A percentile compares a stretch with the other conserved stretches of the same genome.
phyloP scores from a whole-genome alignment of 1,284 basidiomycete genomes.

The Ceratobasidium sp. region DNA sequence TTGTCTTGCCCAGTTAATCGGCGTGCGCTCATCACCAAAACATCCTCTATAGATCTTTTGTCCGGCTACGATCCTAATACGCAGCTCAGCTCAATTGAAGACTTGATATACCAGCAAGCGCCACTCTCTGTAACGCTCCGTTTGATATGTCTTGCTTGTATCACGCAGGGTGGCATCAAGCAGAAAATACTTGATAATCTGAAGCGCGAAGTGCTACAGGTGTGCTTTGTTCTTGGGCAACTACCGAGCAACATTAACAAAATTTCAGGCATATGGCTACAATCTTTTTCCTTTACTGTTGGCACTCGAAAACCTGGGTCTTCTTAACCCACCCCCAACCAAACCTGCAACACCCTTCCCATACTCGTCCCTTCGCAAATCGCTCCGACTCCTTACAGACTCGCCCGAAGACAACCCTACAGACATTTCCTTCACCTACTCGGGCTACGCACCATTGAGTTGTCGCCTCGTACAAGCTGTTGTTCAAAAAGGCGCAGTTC shows the following conservation, averaged over 20 bases:
- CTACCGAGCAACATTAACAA: neutral
- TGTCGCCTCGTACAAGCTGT: slow-evolving; percentile 93
- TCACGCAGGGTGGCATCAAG: slow-evolving; percentile 89
- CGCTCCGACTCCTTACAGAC: slow-evolving; percentile 92
- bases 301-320: slow-evolving; percentile 77
- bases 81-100: slow-evolving; percentile 86
- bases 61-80: slow-evolving; percentile 85
- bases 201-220: slow-evolving; percentile 93
- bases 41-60: slow-evolving; percentile 75
- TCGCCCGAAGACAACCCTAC: slow-evolving; percentile 82
- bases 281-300: slow-evolving; percentile 87
- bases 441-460: slow-evolving; percentile 95
- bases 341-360: slow-evolving; percentile 61
- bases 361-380: slow-evolving; percentile 81
- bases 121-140: slow-evolving; percentile 83
- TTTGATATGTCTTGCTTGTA: slow-evolving; percentile 85
- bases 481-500: slow-evolving; percentile 87
- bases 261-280: slow-evolving; percentile 87
- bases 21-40: neutral
- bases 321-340: slow-evolving; percentile 62
- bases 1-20: slow-evolving; percentile 28
- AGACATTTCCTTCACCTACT: slow-evolving; percentile 96
- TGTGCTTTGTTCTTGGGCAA: slow-evolving; percentile 54
- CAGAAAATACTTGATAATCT: slow-evolving; percentile 86
- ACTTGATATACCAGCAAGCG: slow-evolving; percentile 85